Base-by-base conservation (phyloP, 2,329 filamentous ascomycete genomes). In the Botryotinia narcissicola region DNA sequence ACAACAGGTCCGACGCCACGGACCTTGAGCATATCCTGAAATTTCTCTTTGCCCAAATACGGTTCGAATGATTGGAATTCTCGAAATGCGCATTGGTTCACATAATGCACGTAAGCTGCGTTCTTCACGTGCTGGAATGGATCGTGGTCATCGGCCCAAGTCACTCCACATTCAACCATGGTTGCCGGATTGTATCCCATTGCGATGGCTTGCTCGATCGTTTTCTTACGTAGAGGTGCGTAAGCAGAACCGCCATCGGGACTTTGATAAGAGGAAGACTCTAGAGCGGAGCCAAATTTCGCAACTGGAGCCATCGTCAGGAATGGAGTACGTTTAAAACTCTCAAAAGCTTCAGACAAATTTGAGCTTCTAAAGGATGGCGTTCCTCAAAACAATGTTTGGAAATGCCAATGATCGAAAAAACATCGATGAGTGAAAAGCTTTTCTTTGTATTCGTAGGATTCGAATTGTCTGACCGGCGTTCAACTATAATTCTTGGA, bases 131-230 rank as follows among this genome's bases (percentile, higher is more conserved):
- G 71, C 44, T 64, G 51, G 22, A 66, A 61, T 4, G 68, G 60
- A 66, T 71, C 72, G 40, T 63, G 72, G 16, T 72, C 68, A 35
- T 71, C 59, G 40, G 68, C 20, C 72, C 72, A 73, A 61, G 22
- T 59, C 22, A 73, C 48, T 59, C 59, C 70, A 40, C 44, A 54
- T 71, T 67, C 59, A n/a, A 72, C 62, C 73, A 74, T 74, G 51
- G 61, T 72, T n/a, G 61, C 60, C 44, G 61, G 20, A 37, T 74
- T 70, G 62, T 74, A 74, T 22, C 73, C 73, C 73, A 67, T 72
- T 40, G 73, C 73, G 8, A 35, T 46, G n/a, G 73, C 73, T n/a
- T n/a, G 37, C 9, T 51, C 54, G 10, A 74, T 37, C 22, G 29
- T 32, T 25, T 40, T 67, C 22, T 66, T 32, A 9, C 61, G 70